Conservation (phyloP, 805 yeast genomes). For the Maudiozyma saulgeensis region DNA sequence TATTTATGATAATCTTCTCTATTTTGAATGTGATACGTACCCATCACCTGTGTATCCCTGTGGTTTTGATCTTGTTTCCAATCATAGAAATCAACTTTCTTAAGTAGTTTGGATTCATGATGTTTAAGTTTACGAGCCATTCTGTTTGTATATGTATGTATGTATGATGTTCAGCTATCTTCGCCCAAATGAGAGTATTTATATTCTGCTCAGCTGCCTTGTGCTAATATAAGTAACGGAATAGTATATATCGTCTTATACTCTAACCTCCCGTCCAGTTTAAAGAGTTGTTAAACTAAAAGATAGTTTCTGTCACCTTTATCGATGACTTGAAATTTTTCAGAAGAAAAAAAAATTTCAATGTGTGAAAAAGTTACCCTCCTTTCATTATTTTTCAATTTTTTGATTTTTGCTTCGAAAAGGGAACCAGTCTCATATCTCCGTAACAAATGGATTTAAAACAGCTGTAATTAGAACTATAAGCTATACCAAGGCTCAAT, state of each 20-base stretch:
- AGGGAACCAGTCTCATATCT: too few species aligned
- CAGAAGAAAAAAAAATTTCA: too few species aligned
- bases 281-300: too few species aligned
- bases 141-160: slow-evolving; percentile 4
- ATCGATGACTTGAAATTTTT: neutral
- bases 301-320: neutral
- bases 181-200: neutral
- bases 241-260: too few species aligned
- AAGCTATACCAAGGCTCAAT: too few species aligned
- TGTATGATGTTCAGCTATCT: neutral
- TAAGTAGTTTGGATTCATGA: slow-evolving; percentile 90
- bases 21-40: slow-evolving; percentile 85
- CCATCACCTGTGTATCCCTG: slow-evolving; percentile 93
- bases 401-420: too few species aligned
- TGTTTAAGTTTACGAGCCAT: slow-evolving; percentile 87
- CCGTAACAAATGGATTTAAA: too few species aligned
- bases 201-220: neutral
- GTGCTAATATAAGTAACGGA: too few species aligned
- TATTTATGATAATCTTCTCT: slow-evolving; percentile 94
- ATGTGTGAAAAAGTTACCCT: too few species aligned
- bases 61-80: slow-evolving; percentile 97
- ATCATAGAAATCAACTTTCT: slow-evolving; percentile 91
- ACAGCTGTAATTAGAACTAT: too few species aligned
- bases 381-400: too few species aligned
- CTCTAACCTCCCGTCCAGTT: too few species aligned